Base-by-base conservation (phyloP, 1,284 basidiomycete species). In the Cutaneotrichosporon sp. region DNA sequence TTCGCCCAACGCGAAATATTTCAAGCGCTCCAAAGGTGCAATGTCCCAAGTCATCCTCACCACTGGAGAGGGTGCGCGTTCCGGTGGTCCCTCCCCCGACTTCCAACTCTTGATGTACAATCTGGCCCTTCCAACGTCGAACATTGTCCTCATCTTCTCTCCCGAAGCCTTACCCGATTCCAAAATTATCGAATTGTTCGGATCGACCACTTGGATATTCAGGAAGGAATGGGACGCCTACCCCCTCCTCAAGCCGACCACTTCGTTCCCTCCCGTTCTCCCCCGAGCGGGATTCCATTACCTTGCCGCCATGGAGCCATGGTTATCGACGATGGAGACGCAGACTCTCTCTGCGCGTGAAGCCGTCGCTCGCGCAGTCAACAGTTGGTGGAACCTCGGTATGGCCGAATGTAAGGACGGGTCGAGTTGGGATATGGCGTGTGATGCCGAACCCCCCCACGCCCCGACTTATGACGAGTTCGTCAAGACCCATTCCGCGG, bases 91-190 rank as follows among this genome's bases (percentile, higher is more conserved):
- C 4, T 21, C 83, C 58, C 90, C 92, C 0, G 87, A 89, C 62
- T 97, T 98, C 81, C 93, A 93, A 73, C 91, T 90, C 0, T 79
- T 98, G 56, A 88, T 88, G 16, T 97, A 97, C 89, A 91, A 46
- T 66, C 76, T 61, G 74, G 72, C 26, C 71, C 78, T 66, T 67
- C 79, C 59, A 67, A 65, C 69, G 88, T 89, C 76, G 8, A 89
- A 86, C 84, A 83, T 85, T 16, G 90, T 92, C 61, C 94, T 94
- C 82, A 89, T 99, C 61, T 96, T 97, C 76, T 95, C 91, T 0
- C 83, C 86, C 68, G 75, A 85, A 31, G 75, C 79, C 5, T 76
- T 96, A 30, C 82, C 83, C 31, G 88, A 93, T 65, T 84, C 87
- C 56, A 89, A 88, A 85, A 81, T 98, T 32, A 77, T 82, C 34